Conservation (phyloP, 1,139 yeast species). For the Petasospora fabianii region DNA sequence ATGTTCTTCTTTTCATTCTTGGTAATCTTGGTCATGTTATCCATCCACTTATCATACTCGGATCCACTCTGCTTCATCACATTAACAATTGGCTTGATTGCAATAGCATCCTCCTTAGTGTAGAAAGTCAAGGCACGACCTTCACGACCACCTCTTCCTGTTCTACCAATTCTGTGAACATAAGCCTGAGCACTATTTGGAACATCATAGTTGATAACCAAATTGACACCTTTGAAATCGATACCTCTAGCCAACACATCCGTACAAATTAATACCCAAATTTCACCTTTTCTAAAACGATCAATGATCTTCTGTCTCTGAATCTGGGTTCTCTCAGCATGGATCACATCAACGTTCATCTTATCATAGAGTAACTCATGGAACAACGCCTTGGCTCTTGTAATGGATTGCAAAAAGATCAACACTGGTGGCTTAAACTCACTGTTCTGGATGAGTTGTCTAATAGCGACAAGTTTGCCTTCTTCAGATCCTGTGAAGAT, state of each 20-base stretch:
- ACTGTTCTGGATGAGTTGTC: conserved; percentile 82
- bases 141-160: conserved; percentile 89
- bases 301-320: conserved; percentile 87
- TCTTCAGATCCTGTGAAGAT: conserved; percentile 91
- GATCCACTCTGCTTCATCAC: conserved; percentile 95
- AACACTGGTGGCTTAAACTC: conserved; percentile 91
- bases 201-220: conserved; percentile 94
- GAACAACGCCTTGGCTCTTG: conserved; percentile 91
- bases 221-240: conserved; percentile 92
- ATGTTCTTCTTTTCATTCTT: conserved; percentile 63
- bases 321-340: conserved; percentile 87
- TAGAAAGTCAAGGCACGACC: conserved; percentile 91
- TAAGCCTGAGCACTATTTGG: conserved; percentile 93
- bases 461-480: conserved; percentile 86
- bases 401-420: conserved; percentile 85
- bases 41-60: conserved; percentile 77
- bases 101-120: conserved; percentile 80
- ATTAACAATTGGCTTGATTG: conserved; percentile 80
- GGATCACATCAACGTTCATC: conserved; percentile 90
- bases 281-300: conserved; percentile 80
- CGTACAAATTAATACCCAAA: conserved; percentile 96
- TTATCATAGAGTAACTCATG: conserved; percentile 90
- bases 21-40: conserved; percentile 62
- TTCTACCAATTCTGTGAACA: conserved; percentile 97
- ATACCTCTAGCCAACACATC: conserved; percentile 96